Conservation (phyloP, 306 rosid genomes). For the Rubus parviflorus region DNA sequence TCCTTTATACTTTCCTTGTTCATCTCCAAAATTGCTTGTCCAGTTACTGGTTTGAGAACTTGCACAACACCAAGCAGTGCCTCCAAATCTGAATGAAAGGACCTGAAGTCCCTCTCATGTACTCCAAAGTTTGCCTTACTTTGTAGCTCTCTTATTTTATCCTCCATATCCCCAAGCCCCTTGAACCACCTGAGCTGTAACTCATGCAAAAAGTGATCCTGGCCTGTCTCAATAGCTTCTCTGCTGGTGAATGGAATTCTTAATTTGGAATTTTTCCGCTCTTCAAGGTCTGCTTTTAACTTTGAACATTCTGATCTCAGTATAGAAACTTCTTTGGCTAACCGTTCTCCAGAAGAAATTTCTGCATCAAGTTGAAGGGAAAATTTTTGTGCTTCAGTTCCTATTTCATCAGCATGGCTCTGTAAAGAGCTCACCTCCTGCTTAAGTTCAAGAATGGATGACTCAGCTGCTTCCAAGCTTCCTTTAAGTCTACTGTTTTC, state of each 20-base stretch:
- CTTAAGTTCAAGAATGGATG: conserved; percentile 73
- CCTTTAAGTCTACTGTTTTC: conserved; percentile 63
- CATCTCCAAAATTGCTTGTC: conserved; percentile 48
- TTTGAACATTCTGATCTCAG: conserved; percentile 75
- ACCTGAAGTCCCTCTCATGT: conserved; percentile 64
- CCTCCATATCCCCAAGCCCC: conserved; percentile 74
- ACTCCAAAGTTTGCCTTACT: conserved; percentile 61
- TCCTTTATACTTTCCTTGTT: conserved; percentile 39
- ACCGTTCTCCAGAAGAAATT: conserved; percentile 73
- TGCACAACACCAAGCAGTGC: conserved; percentile 58
- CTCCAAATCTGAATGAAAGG: conserved; percentile 62
- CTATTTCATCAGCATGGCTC: conserved; percentile 72
- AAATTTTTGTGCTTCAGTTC: conserved; percentile 58
- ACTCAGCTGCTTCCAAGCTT: conserved; percentile 72
- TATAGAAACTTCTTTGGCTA: conserved; percentile 65
- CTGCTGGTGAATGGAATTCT: conserved; percentile 41
- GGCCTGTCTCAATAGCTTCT: conserved; percentile 44
- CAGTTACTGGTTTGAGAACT: conserved; percentile 67
- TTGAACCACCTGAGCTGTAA: conserved; percentile 59
- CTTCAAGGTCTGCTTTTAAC: conserved; percentile 72
- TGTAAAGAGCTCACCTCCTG: conserved; percentile 66
- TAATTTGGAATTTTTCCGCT: conserved; percentile 48
- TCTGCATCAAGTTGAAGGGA: conserved; percentile 72
- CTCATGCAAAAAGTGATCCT: conserved; percentile 45
- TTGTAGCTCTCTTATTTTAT: conserved; percentile 71